Percentiles rank a stretch among this genome's conserved stretches.
Conservation (phyloP, 345 rosid genomes). For the Cardamine resedifolia region DNA sequence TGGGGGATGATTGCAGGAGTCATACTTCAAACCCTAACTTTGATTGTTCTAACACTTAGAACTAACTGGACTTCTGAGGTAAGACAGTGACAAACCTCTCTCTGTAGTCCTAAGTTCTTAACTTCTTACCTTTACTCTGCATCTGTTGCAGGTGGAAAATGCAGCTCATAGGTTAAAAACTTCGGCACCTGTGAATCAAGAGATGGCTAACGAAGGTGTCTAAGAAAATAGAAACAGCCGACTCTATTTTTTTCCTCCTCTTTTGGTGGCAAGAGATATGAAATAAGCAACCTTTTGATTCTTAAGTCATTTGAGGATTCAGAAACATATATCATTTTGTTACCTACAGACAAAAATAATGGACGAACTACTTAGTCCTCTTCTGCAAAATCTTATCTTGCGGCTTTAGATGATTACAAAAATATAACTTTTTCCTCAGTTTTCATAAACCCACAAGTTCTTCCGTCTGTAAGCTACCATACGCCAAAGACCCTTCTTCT, state of each 20-base stretch:
- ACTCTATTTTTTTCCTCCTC: background rate
- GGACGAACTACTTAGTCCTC: constrained; percentile 23
- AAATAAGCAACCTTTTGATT: constrained; percentile 14
- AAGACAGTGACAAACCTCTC: constrained; percentile 8
- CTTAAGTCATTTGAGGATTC: background rate
- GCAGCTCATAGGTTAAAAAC: constrained; percentile 52
- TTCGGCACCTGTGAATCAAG: constrained; percentile 46
- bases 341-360: constrained; percentile 23
- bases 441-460: constrained; percentile 36
- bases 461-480: constrained; percentile 27
- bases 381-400: constrained; percentile 36
- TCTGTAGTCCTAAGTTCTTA: background rate
- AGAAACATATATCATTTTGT: constrained; percentile 22
- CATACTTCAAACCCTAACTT: constrained; percentile 58
- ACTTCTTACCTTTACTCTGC: constrained; percentile 12
- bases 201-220: constrained; percentile 21
- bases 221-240: constrained; percentile 17
- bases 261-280: constrained; percentile 6
- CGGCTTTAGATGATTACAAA: constrained; percentile 29
- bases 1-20: constrained; percentile 93
- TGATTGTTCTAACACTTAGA: constrained; percentile 64
- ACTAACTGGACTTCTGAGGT: constrained; percentile 85
- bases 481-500: constrained; percentile 31
- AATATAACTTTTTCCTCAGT: background rate
- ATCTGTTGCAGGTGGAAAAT: constrained; percentile 56